Conservation (phyloP, 225 moss, liverwort and hornwort genomes). For the Polytrichum commune region DNA sequence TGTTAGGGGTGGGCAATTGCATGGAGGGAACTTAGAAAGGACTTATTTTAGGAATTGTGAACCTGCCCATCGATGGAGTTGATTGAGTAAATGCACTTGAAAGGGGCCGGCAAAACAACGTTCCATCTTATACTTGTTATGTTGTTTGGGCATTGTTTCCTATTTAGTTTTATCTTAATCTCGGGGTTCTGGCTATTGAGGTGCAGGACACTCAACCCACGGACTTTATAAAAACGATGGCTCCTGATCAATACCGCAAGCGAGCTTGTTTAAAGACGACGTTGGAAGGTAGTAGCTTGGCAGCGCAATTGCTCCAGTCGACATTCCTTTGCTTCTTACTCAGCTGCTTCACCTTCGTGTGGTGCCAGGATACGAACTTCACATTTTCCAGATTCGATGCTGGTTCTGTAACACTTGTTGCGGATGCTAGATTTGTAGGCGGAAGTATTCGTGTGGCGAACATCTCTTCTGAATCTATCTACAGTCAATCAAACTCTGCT, state of each 20-base stretch:
- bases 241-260: background rate
- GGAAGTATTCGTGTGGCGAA: conserved; percentile 15
- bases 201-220: background rate
- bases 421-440: conserved; percentile 9
- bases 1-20: no score
- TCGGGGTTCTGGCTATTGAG: background rate
- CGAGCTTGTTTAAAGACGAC: background rate
- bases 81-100: no score
- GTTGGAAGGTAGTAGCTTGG: background rate
- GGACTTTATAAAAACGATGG: background rate
- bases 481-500: background rate
- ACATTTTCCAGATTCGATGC: conserved; percentile 22
- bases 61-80: no score
- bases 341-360: conserved; percentile 2
- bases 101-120: no score
- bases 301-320: background rate
- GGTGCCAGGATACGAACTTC: conserved; percentile 27
- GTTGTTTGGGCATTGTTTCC: no score
- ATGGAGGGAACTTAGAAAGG: no score
- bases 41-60: no score
- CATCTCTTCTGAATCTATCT: conserved; percentile 1
- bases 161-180: no score
- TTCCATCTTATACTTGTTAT: no score
- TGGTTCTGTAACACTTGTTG: conserved; percentile 21
- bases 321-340: background rate